Conservation (phyloP, 1,139 yeast species). For the Entelexis paramagnoliae region DNA sequence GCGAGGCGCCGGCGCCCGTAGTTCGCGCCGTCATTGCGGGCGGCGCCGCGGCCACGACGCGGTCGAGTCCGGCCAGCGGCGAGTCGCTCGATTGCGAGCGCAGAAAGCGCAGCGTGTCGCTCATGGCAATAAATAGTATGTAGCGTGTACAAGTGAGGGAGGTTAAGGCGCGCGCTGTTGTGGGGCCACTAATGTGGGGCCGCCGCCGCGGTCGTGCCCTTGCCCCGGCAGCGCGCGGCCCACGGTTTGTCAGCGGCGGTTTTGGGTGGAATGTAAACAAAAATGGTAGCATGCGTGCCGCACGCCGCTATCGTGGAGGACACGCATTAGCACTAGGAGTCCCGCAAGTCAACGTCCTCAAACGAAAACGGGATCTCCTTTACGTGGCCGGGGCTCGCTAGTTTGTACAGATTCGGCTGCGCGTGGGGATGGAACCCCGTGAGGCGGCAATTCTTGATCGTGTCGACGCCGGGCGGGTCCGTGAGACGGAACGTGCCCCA, state of each 20-base stretch:
- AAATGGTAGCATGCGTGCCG: too few relatives aligned
- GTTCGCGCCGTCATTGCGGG: neutral
- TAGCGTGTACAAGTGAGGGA: neutral
- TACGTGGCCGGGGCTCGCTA: constrained; percentile 46
- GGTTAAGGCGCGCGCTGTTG: too few relatives aligned
- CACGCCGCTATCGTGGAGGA: too few relatives aligned
- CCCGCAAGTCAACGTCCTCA: constrained; percentile 36
- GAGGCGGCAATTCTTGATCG: constrained; percentile 39
- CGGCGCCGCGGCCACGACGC: neutral
- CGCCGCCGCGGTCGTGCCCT: neutral
- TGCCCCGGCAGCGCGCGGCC: neutral
- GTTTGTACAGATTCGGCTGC: constrained; percentile 39
- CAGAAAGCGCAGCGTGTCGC: neutral
- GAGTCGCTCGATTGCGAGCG: neutral
- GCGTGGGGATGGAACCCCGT: constrained; percentile 50
- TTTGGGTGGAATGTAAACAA: constrained; percentile 17
- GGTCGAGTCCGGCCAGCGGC: neutral
- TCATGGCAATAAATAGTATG: neutral
- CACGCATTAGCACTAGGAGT: too few relatives aligned
- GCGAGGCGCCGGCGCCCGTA: too few relatives aligned
- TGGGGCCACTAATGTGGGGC: too few relatives aligned
- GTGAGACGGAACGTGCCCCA: constrained; percentile 49
- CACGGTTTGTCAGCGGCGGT: neutral
- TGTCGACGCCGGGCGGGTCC: constrained; percentile 50
- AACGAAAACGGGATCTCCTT: constrained; percentile 38